These are phyloP conservation scores for Brassica balearica DNA, from an alignment of 441 rosid genomes.

Conservation along the genomic window DNA sequence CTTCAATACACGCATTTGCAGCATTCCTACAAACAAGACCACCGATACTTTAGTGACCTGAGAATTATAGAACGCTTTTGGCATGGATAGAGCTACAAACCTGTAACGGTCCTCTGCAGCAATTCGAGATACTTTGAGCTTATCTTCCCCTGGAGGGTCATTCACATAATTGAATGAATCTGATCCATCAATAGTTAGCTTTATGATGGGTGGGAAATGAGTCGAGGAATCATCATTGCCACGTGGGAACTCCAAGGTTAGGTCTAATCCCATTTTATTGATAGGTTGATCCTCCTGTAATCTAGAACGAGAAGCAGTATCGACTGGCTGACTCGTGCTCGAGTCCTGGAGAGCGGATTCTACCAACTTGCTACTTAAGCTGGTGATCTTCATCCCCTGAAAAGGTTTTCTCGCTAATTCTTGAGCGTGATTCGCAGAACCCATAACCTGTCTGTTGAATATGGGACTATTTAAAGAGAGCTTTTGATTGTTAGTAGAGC, in stretches of 20 bases:
- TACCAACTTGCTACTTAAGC: slow-evolving; percentile 63
- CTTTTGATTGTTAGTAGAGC: slow-evolving; percentile 43
- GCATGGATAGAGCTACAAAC: slow-evolving; percentile 48
- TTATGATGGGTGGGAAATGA: slow-evolving; percentile 66
- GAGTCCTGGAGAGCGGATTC: slow-evolving; percentile 78
- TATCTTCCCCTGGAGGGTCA: slow-evolving; percentile 48
- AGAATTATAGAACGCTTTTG: neutral
- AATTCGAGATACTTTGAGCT: slow-evolving; percentile 52
- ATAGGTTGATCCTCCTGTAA: slow-evolving; percentile 53
- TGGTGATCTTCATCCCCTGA: slow-evolving; percentile 63
- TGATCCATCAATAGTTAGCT: slow-evolving; percentile 59
- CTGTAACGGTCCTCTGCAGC: slow-evolving; percentile 84
- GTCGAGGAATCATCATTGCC: slow-evolving; percentile 53
- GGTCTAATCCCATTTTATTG: slow-evolving; percentile 57
- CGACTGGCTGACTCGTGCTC: slow-evolving; percentile 48
- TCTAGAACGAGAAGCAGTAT: slow-evolving; percentile 49
- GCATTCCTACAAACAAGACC: slow-evolving; percentile 60
- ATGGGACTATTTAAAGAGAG: slow-evolving; percentile 59
- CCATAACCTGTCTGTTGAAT: slow-evolving; percentile 57
- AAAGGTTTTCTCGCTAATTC: slow-evolving; percentile 53
- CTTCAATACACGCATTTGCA: slow-evolving; percentile 69
- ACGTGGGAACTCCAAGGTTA: slow-evolving; percentile 74
- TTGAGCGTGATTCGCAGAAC: slow-evolving; percentile 50
- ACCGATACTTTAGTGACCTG: neutral
- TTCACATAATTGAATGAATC: slow-evolving; percentile 46